Base-by-base conservation (phyloP, 2,329 filamentous ascomycete genomes). In the Cladosporium cucumerinum region DNA sequence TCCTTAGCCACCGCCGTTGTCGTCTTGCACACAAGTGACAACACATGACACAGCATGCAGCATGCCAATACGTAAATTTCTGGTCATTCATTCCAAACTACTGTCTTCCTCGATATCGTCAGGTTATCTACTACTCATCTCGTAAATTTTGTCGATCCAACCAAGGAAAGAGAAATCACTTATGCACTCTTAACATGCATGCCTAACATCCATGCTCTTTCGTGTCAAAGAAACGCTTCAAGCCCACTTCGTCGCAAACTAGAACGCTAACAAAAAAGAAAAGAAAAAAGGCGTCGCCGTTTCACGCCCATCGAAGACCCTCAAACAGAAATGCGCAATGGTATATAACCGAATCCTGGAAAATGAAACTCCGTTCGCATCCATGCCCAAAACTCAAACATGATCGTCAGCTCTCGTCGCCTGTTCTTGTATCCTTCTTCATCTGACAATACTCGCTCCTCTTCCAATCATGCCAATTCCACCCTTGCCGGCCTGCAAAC, bases 401-500 rank as follows among this genome's bases (percentile, higher is more conserved):
- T 46, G 39, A 46, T 46, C 39, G 39, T 46, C 39, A 46, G 39
- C 39, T 12, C n/a, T 46, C n/a, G 8, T 46, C 8, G 39, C 18
- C 18, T 43, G 2, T 43, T 10, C 7, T 43, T 18, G 36, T 43
- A 2, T 21, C 18, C 39, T 46, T 46, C n/a, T 8, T 63, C 61
- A 65, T 23, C 63, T 54, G 30, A 65, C 58, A 26, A 65, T 65
- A 55, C 63, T 65, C 26, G 57, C 57, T 10, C 63, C 63, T 26
- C 63, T 61, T 14, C 63, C 63, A 28, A 65, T 65, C 57, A 65
- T 59, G 2, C 63, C 63, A 49, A 65, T 65, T 10, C 62, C 61
- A 48, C 49, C 54, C 39, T 66, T 64, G 60, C 71, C 67, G n/a
- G 85, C 82, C 75, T 87, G 85, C 65, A 97, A 85, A 79, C 94